Evolutionary conservation across 148 eudicot genomes (phyloP), one percentile per base, ranked within the genome.

Genomic region (Drosera capensis): DNA sequence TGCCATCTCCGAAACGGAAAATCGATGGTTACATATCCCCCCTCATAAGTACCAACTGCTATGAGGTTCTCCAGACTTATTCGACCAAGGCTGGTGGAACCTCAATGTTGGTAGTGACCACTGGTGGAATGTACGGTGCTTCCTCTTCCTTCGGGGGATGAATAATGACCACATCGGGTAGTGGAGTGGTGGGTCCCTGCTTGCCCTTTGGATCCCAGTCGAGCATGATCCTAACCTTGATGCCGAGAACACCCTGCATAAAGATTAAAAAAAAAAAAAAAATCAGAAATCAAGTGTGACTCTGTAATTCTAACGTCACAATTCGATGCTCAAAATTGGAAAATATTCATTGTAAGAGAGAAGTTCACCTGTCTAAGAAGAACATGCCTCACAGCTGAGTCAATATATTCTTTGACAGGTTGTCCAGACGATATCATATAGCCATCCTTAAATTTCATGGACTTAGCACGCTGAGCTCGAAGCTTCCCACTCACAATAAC

Each of bases 341-440:
- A 0, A 16, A 3, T 14, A 41, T 8, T 4, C 14, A 18, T 9
- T 12, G 8, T 2, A 43, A 45, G 15, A 17, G 20, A 25, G n/a
- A 49, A 15, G 14, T 40, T 21, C 41, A 75, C 94, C 88, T 84
- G 88, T 77, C 88, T 57, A 20, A 84, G 72, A 2, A 84, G 79
- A 28, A 84, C 78, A 9, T 79, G 88, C 54, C 88, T 53, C 8
- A 77, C 82, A 8, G 94, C 94, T 3, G 94, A 54, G 61, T 84
- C 94, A 6, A 84, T 84, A 69, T 84, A 84, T 52, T 84, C 94
- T 8, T 74, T 74, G 21, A 77, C 81, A 0, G 94, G 88, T 34
- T 84, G 94, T 51, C 88, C 94, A 46, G 94, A 84, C 15, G 94
- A 84, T 29, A 84, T 77, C 94, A 79, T 84, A 58, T 77, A 84